Evolutionary conservation across 139 green algal genomes (phyloP), one percentile per base, ranked within the genome.

Genomic region (Eudorina sp.): DNA sequence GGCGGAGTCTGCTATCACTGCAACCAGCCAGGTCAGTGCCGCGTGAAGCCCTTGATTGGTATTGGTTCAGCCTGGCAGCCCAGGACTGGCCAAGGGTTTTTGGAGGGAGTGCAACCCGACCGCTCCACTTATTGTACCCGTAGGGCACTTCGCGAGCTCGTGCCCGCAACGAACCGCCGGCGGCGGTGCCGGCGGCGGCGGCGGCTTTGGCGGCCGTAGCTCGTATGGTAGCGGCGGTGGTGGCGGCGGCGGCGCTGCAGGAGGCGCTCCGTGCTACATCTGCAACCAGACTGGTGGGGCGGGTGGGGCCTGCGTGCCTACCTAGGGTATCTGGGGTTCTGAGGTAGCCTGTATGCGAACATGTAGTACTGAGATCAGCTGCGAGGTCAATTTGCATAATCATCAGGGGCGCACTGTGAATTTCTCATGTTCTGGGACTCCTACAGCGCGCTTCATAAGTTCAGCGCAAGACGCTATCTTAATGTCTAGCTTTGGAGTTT

Each of bases 281-380:
- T 88, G 83, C 83, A 16, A 81, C 4, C 83, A 88, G 51, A 34
- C 68, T 4, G 83, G 83, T 88, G 46, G n/a, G n/a, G n/a, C n/a
- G n/a, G n/a, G n/a, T n/a, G n/a, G n/a, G n/a, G n/a, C n/a, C n/a
- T n/a, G n/a, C n/a, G n/a, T n/a, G n/a, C n/a, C n/a, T n/a, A n/a
- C n/a, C n/a, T n/a, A n/a, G n/a, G n/a, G n/a, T n/a, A n/a, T n/a
- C n/a, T n/a, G n/a, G n/a, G n/a, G n/a, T n/a, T n/a, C n/a, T n/a
- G n/a, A n/a, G n/a, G n/a, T n/a, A n/a, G n/a, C n/a, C n/a, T n/a
- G n/a, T n/a, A n/a, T n/a, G n/a, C n/a, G n/a, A n/a, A n/a, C n/a
- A n/a, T n/a, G n/a, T n/a, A n/a, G n/a, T n/a, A n/a, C n/a, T n/a
- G n/a, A n/a, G n/a, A n/a, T n/a, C n/a, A n/a, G n/a, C n/a, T n/a